These are phyloP conservation scores for Lumnitzera racemosa DNA, from an alignment of 345 rosid genomes.

Conservation along the genomic window DNA sequence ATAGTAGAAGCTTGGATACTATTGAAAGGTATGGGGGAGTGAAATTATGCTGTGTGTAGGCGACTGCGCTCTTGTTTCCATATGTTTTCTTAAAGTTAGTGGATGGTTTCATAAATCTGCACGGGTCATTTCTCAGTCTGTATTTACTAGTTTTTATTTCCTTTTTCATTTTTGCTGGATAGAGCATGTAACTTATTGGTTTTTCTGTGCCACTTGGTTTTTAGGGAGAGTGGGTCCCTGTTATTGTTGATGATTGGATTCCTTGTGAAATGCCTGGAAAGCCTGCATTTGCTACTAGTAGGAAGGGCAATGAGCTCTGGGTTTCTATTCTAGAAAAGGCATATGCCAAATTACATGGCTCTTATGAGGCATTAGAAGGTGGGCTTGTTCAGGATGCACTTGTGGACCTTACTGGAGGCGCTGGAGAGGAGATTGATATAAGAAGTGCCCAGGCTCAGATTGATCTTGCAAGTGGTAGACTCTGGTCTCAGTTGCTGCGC, in stretches of 20 bases:
- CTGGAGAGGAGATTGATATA: constrained; percentile 99
- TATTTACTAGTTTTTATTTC: too few species aligned
- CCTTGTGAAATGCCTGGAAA: constrained; percentile 94
- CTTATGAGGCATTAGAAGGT: constrained; percentile 98
- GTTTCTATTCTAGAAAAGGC: constrained; percentile 97
- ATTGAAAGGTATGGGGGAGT: too few species aligned
- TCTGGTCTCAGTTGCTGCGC: constrained; percentile 97
- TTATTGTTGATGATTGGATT: constrained; percentile 98
- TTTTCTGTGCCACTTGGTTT: constrained; percentile 10
- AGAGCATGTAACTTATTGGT: constrained; percentile 2
- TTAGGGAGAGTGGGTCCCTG: constrained; percentile 99
- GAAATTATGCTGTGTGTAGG: too few species aligned
- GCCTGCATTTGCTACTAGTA: constrained; percentile 98
- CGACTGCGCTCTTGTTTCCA: too few species aligned
- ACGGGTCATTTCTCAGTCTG: too few species aligned
- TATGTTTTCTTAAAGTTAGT: too few species aligned
- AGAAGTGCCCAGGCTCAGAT: constrained; percentile 98
- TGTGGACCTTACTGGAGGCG: constrained; percentile 99
- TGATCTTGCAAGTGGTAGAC: constrained; percentile 98
- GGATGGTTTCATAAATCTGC: too few species aligned
- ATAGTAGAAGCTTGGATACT: too few species aligned
- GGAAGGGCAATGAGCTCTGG: constrained; percentile 89
- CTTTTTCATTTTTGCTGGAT: too few species aligned
- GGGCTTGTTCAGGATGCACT: constrained; percentile 99
- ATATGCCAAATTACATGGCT: constrained; percentile 96